Base-by-base conservation (phyloP, 75 land plant species). In the Cryptomeria japonica region DNA sequence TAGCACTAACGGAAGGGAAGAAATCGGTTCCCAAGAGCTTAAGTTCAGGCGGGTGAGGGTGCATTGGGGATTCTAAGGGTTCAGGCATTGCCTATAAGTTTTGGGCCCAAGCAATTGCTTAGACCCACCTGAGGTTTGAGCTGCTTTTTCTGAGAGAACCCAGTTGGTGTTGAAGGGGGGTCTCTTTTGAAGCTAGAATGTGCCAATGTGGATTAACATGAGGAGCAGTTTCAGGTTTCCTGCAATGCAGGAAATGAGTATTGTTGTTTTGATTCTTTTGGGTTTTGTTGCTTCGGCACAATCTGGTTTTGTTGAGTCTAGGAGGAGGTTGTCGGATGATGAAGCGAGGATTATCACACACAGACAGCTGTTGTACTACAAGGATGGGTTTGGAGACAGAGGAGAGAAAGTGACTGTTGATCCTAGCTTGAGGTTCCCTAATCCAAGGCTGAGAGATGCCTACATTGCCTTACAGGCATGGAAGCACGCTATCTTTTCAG, bases 381-480 rank as follows among this genome's bases (percentile, higher is more conserved):
- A 90, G 25, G 90, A 89, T 70, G 90, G 84, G 80, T 87, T 68
- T 82, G 92, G 92, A 16, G 88, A 77, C 84, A 64, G 88, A 32
- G 90, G 90, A 22, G 87, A 87, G 70, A 75, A 64, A 36, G 87
- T 87, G 84, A 80, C 16, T 8, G 90, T 89, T 36, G 86, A 85
- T 44, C 92, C 92, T 7, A 85, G 80, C 1, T 58, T 75, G 49
- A 47, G 13, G 0, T 91, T 89, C 75, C 86, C 73, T 18, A 88
- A 87, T 49, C 78, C 84, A 3, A 82, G 89, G 7, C 85, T 89
- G 8, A 47, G 46, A 15, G 28, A 1, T 51, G 95, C 93, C 28
- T 92, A 88, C 90, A 90, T 87, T 58, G 95, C 93, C 34, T 90
- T 93, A 3, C 96, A 93, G 76, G 93, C 94, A 22, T 94, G 93